Evolutionary conservation across 2,329 filamentous ascomycete genomes (phyloP).

Genomic region (Colletotrichum godetiae): DNA sequence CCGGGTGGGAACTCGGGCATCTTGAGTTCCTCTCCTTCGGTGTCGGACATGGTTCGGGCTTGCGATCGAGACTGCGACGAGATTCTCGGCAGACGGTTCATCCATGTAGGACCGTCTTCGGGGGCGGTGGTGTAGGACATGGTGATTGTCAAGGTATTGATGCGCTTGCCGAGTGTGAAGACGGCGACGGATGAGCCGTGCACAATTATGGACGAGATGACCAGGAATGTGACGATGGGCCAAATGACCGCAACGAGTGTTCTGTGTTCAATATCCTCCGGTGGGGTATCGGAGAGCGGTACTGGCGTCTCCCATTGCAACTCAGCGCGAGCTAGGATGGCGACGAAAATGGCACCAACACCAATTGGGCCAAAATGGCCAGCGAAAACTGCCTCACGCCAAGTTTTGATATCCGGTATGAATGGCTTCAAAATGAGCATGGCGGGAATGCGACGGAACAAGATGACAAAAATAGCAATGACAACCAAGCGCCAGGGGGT

Average conservation of each 20-base stretch:
- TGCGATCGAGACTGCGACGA: constrained; percentile 79
- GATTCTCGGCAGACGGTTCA: constrained; percentile 86
- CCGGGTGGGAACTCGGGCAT: constrained; percentile 73
- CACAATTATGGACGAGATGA: constrained; percentile 93
- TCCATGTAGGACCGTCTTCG: constrained; percentile 92
- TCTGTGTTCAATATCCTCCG: constrained; percentile 66
- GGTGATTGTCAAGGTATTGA: constrained; percentile 94
- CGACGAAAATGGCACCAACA: constrained; percentile 95
- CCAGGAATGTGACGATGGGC: constrained; percentile 94
- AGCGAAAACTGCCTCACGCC: constrained; percentile 95
- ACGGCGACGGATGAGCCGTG: constrained; percentile 99
- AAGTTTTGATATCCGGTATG: constrained; percentile 97
- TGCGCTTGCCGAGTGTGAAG: constrained; percentile 96
- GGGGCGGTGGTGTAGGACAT: constrained; percentile 95
- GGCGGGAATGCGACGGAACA: constrained; percentile 95
- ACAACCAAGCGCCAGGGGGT: constrained; percentile 92
- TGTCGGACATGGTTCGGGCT: constrained; percentile 85
- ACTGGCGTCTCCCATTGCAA: constrained; percentile 81
- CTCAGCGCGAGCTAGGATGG: constrained; percentile 93
- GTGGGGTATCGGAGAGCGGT: constrained; percentile 73
- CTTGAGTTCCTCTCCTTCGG: constrained; percentile 75
- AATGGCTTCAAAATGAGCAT: constrained; percentile 92
- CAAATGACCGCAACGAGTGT: constrained; percentile 87
- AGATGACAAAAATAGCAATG: constrained; percentile 90
- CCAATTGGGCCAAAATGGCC: constrained; percentile 98